These are phyloP conservation scores for Colletotrichum euphorbiae DNA, from an alignment of 2,329 filamentous ascomycete species.

Conservation along the genomic window DNA sequence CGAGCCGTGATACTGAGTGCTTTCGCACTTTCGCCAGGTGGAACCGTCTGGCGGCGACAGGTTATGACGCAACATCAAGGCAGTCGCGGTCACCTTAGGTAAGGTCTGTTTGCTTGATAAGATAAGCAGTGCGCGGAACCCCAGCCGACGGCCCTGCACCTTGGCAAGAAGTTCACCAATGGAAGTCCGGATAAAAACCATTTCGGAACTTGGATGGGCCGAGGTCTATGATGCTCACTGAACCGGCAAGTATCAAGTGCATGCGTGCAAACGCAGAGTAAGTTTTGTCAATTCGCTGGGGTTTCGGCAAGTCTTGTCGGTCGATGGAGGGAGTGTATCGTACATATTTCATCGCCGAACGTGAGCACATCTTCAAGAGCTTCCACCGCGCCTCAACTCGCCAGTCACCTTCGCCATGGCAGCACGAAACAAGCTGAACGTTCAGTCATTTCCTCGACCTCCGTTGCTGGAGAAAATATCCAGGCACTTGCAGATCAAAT, in stretches of 20 bases:
- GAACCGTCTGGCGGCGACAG: background rate
- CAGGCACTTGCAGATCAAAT: conserved; percentile 67
- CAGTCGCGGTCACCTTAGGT: background rate
- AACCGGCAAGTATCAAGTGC: too few relatives aligned
- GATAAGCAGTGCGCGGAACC: too few relatives aligned
- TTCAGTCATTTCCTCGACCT: conserved; percentile 68
- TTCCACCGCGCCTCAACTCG: too few relatives aligned
- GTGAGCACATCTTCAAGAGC: too few relatives aligned
- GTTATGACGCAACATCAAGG: conserved; percentile 3
- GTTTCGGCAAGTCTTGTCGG: too few relatives aligned
- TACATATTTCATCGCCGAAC: too few relatives aligned
- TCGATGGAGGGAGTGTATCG: background rate
- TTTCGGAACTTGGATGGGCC: conserved; percentile 6
- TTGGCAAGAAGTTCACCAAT: too few relatives aligned
- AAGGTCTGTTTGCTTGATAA: too few relatives aligned
- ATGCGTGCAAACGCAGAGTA: too few relatives aligned
- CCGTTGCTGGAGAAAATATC: conserved; percentile 65
- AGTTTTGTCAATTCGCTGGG: too few relatives aligned
- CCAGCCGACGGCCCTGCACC: too few relatives aligned
- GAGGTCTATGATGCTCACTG: conserved; percentile 23
- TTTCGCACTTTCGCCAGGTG: conserved; percentile 10
- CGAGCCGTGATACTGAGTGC: background rate
- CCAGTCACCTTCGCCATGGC: background rate
- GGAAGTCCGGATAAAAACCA: too few relatives aligned
- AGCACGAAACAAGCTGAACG: conserved; percentile 57